Conservation (phyloP, 805 yeast genomes). For the Candida endomychidarum region DNA sequence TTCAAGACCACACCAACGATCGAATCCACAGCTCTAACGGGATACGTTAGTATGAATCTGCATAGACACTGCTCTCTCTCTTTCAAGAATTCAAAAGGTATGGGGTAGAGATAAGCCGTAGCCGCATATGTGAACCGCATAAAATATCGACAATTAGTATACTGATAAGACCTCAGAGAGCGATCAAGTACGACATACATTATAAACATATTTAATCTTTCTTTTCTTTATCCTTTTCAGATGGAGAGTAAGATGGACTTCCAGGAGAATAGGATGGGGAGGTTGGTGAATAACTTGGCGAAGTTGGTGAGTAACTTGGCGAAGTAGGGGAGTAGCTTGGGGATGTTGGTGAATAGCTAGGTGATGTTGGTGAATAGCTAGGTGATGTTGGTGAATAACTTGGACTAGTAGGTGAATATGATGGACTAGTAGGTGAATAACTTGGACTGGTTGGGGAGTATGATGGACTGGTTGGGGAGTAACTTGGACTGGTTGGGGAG, state of each 20-base stretch:
- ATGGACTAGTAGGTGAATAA: constrained; percentile 72
- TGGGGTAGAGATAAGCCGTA: too few species aligned
- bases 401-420: constrained; percentile 56
- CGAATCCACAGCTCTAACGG: too few species aligned
- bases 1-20: too few species aligned
- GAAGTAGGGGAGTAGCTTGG: constrained; percentile 67
- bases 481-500: constrained; percentile 69
- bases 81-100: too few species aligned
- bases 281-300: constrained; percentile 63
- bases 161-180: too few species aligned
- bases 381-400: constrained; percentile 73
- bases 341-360: constrained; percentile 57
- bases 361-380: constrained; percentile 70
- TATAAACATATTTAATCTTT: constrained; percentile 9
- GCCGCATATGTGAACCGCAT: too few species aligned
- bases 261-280: constrained; percentile 82
- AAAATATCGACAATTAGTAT: too few species aligned
- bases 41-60: too few species aligned
- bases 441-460: constrained; percentile 75
- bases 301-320: constrained; percentile 76
- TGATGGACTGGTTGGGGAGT: constrained; percentile 76
- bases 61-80: too few species aligned
- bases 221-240: constrained; percentile 29
- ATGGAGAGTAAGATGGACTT: constrained; percentile 57
- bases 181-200: constrained; percentile 1